Percentiles rank a stretch among this genome's conserved stretches.
phyloP scores from a whole-genome alignment of 2,329 filamentous ascomycete genomes.

The Pseudogymnoascus sp. region DNA sequence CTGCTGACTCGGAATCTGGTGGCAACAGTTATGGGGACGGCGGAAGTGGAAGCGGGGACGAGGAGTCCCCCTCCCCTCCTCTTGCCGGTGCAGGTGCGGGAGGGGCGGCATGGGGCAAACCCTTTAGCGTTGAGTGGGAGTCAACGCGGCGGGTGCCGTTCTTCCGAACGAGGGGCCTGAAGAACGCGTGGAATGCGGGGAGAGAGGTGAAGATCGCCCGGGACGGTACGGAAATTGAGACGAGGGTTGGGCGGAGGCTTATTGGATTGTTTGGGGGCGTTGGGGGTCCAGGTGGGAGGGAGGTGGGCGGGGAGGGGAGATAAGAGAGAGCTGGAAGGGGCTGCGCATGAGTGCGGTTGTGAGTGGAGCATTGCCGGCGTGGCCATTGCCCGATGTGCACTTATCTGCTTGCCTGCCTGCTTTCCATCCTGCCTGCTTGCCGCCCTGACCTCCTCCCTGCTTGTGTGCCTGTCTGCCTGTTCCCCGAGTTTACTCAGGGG shows the following conservation, averaged over 20 bases:
- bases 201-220: conserved; percentile 92
- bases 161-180: conserved; percentile 74
- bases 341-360: background rate
- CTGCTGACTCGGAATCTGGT: conserved; percentile 40
- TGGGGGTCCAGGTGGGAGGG: background rate
- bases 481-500: background rate
- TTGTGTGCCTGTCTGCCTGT: background rate
- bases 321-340: background rate
- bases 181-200: conserved; percentile 93
- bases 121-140: conserved; percentile 85
- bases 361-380: background rate
- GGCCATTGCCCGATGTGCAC: background rate
- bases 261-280: conserved; percentile 73
- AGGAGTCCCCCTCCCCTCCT: conserved; percentile 25
- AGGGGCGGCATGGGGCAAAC: conserved; percentile 66
- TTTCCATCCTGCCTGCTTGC: background rate
- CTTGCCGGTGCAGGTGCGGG: conserved; percentile 22
- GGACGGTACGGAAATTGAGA: conserved; percentile 89
- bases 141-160: conserved; percentile 79
- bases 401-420: background rate
- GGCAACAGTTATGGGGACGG: conserved; percentile 22
- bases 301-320: background rate
- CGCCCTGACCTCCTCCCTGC: background rate
- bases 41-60: conserved; percentile 32
- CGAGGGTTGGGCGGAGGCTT: conserved; percentile 66